A percentile compares a stretch with the other conserved stretches of the same genome.
These are phyloP conservation scores for Dujonia santamariae DNA, from an alignment of 1,139 yeast species.

Conservation along the genomic window DNA sequence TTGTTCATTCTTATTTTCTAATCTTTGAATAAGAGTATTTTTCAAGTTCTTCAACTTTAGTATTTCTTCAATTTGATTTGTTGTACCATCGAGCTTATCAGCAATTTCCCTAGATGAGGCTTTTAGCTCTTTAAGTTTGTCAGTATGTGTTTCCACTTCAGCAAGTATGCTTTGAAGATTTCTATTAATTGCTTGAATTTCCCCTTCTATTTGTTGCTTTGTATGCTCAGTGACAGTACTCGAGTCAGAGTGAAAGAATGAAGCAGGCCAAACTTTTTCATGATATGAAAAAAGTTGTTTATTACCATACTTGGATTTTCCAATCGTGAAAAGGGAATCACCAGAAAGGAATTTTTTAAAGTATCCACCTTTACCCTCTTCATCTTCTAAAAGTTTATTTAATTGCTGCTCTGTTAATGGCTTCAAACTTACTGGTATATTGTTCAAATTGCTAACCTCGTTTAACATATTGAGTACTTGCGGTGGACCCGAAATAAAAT, in stretches of 20 bases:
- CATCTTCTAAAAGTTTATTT: constrained; percentile 28
- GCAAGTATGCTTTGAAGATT: constrained; percentile 8
- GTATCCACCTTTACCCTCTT: constrained; percentile 40
- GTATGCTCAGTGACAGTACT: constrained; percentile 40
- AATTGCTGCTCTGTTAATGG: constrained; percentile 41
- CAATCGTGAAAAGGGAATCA: constrained; percentile 47
- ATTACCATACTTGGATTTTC: constrained; percentile 57
- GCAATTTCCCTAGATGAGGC: constrained; percentile 12
- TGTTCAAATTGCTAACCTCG: constrained; percentile 53
- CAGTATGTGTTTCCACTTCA: constrained; percentile 14
- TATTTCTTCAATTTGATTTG: constrained; percentile 6
- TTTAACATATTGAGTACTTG: constrained; percentile 76
- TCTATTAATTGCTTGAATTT: constrained; percentile 13
- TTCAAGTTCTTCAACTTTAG: constrained; percentile 18
- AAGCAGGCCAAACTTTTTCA: constrained; percentile 28
- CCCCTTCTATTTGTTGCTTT: constrained; percentile 18
- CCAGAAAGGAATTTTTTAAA: constrained; percentile 63
- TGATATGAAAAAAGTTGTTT: constrained; percentile 45
- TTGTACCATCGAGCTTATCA: constrained; percentile 16
- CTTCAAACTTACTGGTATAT: constrained; percentile 58
- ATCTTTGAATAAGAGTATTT: constrained; percentile 20
- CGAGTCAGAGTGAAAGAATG: constrained; percentile 36
- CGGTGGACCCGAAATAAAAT: constrained; percentile 69
- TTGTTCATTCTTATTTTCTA: constrained; percentile 20
- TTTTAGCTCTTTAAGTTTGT: constrained; percentile 8